Evolutionary conservation across 441 rosid genomes (phyloP).

Genomic region (Corymbia calophylla): DNA sequence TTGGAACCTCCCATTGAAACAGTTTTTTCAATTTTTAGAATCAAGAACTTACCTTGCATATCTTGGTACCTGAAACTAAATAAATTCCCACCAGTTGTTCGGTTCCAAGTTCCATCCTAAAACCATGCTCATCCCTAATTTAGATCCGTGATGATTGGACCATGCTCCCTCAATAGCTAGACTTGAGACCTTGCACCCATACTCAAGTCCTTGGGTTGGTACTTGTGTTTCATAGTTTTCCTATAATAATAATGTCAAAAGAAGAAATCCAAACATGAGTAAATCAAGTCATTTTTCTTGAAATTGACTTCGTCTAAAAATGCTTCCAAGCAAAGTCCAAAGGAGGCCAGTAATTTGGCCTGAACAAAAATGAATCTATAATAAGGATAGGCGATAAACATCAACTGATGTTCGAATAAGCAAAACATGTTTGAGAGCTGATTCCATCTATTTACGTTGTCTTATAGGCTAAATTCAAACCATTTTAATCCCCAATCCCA

Average conservation of each 20-base stretch:
- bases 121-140: too few species aligned
- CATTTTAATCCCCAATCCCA: background rate
- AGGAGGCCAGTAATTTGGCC: background rate
- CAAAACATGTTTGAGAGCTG: background rate
- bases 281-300: background rate
- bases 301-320: background rate
- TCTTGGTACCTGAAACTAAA: too few species aligned
- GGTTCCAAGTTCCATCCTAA: too few species aligned
- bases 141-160: background rate
- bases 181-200: background rate
- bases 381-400: background rate
- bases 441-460: background rate
- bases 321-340: background rate
- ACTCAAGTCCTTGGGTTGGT: background rate
- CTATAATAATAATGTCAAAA: background rate
- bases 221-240: background rate
- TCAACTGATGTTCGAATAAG: background rate
- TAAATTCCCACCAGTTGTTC: too few species aligned
- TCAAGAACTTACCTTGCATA: too few species aligned
- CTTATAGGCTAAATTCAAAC: background rate
- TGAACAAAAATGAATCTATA: background rate
- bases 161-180: background rate
- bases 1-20: too few species aligned
- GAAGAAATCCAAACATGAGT: background rate
- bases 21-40: too few species aligned